Evolutionary conservation across 73 alveolate genomes (phyloP).

Genomic region (Paramecium tetraurelia): DNA sequence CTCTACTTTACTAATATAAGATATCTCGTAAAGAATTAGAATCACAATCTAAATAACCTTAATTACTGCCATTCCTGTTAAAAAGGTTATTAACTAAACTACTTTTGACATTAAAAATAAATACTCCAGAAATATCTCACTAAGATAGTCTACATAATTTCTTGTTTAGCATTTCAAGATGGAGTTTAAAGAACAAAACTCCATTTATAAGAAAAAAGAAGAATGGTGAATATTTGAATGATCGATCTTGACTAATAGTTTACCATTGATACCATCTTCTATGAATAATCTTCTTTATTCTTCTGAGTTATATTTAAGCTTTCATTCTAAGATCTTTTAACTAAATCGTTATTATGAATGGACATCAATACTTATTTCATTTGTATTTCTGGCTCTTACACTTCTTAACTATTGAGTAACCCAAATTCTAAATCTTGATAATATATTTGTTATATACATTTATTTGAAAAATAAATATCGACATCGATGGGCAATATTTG

Average conservation of each 20-base stretch:
- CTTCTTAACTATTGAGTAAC: too few relatives aligned
- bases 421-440: neutral
- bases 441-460: neutral
- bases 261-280: neutral
- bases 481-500: neutral
- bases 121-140: neutral
- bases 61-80: neutral
- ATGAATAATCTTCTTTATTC: neutral
- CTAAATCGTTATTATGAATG: too few relatives aligned
- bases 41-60: neutral
- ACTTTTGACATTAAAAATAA: neutral
- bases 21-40: neutral
- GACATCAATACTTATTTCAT: too few relatives aligned
- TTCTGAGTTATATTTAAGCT: neutral
- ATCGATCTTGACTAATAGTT: neutral
- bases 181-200: neutral
- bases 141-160: neutral
- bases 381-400: too few relatives aligned
- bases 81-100: neutral
- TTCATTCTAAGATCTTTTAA: too few relatives aligned
- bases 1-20: neutral
- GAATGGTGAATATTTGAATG: neutral
- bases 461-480: neutral
- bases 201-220: neutral
- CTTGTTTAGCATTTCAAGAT: neutral